Conservation (phyloP, 1,139 yeast species). For the Magnusiomyces clavatus region DNA sequence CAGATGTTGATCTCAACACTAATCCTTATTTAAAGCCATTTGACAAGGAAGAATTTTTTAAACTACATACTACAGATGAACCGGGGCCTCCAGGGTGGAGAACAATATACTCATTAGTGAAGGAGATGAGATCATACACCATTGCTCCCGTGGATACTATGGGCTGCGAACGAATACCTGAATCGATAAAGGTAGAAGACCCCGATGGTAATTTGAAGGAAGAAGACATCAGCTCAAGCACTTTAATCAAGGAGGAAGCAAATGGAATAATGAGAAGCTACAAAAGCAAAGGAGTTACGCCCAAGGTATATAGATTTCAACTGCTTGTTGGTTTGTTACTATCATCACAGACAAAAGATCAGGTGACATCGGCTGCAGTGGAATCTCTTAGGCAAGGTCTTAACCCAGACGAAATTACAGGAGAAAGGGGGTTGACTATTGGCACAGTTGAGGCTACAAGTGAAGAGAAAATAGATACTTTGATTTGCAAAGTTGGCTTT, state of each 20-base stretch:
- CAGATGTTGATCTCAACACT: background rate
- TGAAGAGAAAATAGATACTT: slow-evolving; percentile 51
- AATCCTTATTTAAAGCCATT: slow-evolving; percentile 8
- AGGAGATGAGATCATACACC: slow-evolving; percentile 54
- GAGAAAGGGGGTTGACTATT: slow-evolving; percentile 27
- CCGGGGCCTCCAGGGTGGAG: slow-evolving; percentile 24
- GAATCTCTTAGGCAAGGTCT: slow-evolving; percentile 41
- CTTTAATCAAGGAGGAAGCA: slow-evolving; percentile 12
- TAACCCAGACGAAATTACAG: slow-evolving; percentile 6
- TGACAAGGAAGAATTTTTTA: slow-evolving; percentile 7
- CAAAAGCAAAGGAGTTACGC: slow-evolving; percentile 17
- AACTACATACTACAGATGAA: slow-evolving; percentile 4
- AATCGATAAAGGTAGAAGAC: slow-evolving; percentile 17
- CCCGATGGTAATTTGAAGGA: slow-evolving; percentile 24
- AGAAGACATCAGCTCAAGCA: slow-evolving; percentile 28
- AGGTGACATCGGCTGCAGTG: slow-evolving; percentile 72
- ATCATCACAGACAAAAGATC: slow-evolving; percentile 90
- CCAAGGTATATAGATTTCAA: slow-evolving; percentile 55
- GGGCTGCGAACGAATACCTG: slow-evolving; percentile 79
- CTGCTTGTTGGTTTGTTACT: slow-evolving; percentile 73
- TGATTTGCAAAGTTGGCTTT: slow-evolving; percentile 80
- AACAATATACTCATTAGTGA: slow-evolving; percentile 53
- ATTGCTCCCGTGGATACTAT: slow-evolving; percentile 80
- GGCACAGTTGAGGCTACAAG: slow-evolving; percentile 40
- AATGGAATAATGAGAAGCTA: background rate